Evolutionary conservation across 2,329 filamentous ascomycete species (phyloP).

Genomic region (Chrysosporium queenslandicum): DNA sequence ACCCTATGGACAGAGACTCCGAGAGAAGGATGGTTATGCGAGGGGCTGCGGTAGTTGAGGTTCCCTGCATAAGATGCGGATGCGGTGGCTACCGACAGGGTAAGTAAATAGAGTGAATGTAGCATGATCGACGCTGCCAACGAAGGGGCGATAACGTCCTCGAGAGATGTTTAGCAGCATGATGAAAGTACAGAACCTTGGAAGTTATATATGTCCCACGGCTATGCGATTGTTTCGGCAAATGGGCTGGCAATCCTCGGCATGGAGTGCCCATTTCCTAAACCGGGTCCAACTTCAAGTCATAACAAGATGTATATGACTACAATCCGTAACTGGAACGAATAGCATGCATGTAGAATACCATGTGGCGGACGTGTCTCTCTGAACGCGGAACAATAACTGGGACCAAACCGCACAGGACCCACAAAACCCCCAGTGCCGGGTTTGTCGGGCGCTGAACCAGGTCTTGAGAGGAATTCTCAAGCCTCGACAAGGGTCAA

Average conservation of each 20-base stretch:
- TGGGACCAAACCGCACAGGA: not conserved
- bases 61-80: conserved; percentile 11
- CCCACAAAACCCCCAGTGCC: not conserved
- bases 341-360: not conserved
- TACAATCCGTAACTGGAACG: not conserved
- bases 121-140: not conserved
- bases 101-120: not conserved
- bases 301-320: too few species aligned
- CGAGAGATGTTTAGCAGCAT: too few species aligned
- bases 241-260: not conserved
- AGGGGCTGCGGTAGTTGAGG: conserved; percentile 53
- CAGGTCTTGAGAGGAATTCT: not conserved
- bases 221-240: not conserved
- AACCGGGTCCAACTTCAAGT: not conserved
- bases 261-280: not conserved
- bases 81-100: not conserved
- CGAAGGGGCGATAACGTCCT: too few species aligned
- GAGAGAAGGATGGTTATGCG: conserved; percentile 51
- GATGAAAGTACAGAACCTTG: too few species aligned
- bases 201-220: not conserved
- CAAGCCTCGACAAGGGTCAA: too few species aligned
- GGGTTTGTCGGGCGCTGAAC: not conserved
- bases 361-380: not conserved
- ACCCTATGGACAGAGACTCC: conserved; percentile 55
- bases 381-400: not conserved